Evolutionary conservation across 1,139 yeast genomes (phyloP).

Genomic region (Magnusiomyces paraingens): DNA sequence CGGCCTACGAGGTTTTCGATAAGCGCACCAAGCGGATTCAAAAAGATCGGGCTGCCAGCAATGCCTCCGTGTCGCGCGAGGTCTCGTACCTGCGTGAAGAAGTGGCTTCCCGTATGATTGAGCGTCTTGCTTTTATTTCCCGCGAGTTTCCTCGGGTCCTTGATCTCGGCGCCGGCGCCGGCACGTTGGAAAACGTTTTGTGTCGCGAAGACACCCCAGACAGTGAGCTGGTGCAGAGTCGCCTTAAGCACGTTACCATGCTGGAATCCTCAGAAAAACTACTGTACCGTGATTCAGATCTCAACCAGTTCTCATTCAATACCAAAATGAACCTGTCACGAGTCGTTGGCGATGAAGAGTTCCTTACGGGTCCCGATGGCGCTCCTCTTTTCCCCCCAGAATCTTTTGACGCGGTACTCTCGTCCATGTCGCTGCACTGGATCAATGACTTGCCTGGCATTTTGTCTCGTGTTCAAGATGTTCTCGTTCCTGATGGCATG

Average conservation of each 20-base stretch:
- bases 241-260: conserved; percentile 57
- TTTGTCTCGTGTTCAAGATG: conserved; percentile 49
- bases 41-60: conserved; percentile 45
- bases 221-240: conserved; percentile 43
- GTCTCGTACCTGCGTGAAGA: conserved; percentile 77
- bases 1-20: conserved; percentile 54
- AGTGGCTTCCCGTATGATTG: conserved; percentile 65
- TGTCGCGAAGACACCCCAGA: conserved; percentile 38
- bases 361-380: conserved; percentile 16
- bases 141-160: conserved; percentile 54
- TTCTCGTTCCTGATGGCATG: conserved; percentile 74
- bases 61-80: conserved; percentile 44
- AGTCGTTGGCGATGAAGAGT: conserved; percentile 63
- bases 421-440: conserved; percentile 78
- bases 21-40: conserved; percentile 55
- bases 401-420: conserved; percentile 63
- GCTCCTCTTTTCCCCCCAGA: conserved; percentile 23
- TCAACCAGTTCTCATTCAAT: conserved; percentile 36
- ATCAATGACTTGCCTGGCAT: conserved; percentile 71
- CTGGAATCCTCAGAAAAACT: conserved; percentile 55
- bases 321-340: conserved; percentile 41
- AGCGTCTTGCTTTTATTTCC: conserved; percentile 66
- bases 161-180: conserved; percentile 72
- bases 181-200: conserved; percentile 45
- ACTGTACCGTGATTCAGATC: conserved; percentile 46